Evolutionary conservation across 1,284 basidiomycete species (phyloP), one percentile per base, ranked within the genome.

Genomic region (Cronartium quercuum): DNA sequence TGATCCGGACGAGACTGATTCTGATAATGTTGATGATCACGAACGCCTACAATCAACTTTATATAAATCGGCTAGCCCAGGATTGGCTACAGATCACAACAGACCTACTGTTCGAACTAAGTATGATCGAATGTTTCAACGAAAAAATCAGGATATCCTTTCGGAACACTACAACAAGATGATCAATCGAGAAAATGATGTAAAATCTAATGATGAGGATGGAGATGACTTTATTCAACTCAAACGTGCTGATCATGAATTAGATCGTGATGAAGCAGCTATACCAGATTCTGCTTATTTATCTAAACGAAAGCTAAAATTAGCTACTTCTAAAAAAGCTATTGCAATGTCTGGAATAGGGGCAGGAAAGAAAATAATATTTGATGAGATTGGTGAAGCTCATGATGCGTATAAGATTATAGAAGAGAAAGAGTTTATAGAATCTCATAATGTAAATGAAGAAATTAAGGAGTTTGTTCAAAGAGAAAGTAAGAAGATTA

Each of bases 121-220:
- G 83, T 97, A 98, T 82, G 96, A 98, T 82, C 88, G 93, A 68
- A 97, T 98, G 92, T 98, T 98, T 81, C 91, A 91, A 80, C 88
- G 95, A 76, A 94, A 92, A 83, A 98, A 98, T 82, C 94, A 97
- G 82, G 90, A 89, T 78, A 90, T 98, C 68, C 86, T 98, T 21
- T 94, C 93, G 0, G 87, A 90, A 77, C 94, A 97, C 82, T 98
- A 97, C 83, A 86, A 85, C 75, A 93, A 92, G 80, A 88, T 98
- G 66, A 85, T 98, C 70, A 90, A 92, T 76, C 89, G 89, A 75
- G 81, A 82, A 60, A 83, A 81, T 37, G 86, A 85, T 65, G 82
- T 81, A 34, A 82, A 80, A 0, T 85, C 80, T 38, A 76, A 75
- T 24, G 85, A 84, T 37, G 86, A 86, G 35, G 87, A 86, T 15